Evolutionary conservation across 106 monocot genomes (phyloP).

Genomic region (Dactylorhiza incarnata): DNA sequence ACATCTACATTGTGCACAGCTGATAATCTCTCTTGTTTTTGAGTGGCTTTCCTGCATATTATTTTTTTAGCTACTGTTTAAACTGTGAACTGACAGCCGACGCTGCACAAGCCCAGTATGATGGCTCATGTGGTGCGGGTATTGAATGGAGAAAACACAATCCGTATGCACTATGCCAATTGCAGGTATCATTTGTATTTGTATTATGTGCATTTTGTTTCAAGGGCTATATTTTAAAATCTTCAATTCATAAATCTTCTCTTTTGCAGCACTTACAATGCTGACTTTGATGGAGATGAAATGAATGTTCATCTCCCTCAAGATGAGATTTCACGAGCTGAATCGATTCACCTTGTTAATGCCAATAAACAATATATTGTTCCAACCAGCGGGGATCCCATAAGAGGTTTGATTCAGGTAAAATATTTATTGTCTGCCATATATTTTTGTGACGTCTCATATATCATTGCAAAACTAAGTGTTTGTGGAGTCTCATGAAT

Average conservation of each 20-base stretch:
- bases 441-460: neutral
- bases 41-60: neutral
- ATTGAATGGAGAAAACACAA: constrained; percentile 77
- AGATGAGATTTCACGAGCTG: constrained; percentile 96
- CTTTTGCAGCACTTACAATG: constrained; percentile 82
- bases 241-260: neutral
- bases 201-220: neutral
- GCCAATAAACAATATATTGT: constrained; percentile 89
- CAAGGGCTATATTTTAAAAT: neutral
- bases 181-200: constrained; percentile 53
- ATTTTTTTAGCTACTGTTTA: neutral
- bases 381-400: constrained; percentile 84
- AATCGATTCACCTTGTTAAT: constrained; percentile 78
- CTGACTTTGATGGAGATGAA: constrained; percentile 99
- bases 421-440: neutral
- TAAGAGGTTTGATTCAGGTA: constrained; percentile 96
- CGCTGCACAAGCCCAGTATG: constrained; percentile 97
- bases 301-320: constrained; percentile 99
- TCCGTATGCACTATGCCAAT: constrained; percentile 99
- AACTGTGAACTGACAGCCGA: constrained; percentile 44
- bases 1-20: too few relatives aligned
- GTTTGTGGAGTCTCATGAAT: neutral
- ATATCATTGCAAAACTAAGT: neutral
- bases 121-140: constrained; percentile 92
- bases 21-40: neutral